phyloP scores from a whole-genome alignment of 208 protist species.

The Trypanosoma mega region DNA sequence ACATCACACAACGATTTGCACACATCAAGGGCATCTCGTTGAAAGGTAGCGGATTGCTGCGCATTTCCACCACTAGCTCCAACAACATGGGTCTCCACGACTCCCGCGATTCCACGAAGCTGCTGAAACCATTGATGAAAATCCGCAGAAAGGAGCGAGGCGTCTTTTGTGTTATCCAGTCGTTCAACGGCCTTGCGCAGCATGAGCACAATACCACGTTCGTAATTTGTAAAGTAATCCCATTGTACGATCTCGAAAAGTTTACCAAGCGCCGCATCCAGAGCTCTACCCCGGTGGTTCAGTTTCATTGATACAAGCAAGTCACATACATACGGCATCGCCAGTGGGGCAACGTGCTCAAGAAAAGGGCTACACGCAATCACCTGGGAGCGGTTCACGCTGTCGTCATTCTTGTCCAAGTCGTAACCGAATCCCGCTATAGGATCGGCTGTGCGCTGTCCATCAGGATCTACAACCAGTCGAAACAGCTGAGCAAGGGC shows the following conservation, averaged over 20 bases:
- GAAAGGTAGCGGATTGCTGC: conserved; percentile 4
- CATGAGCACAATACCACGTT: conserved; percentile 15
- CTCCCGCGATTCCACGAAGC: not conserved
- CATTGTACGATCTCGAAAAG: conserved; percentile 16
- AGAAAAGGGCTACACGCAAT: conserved; percentile 14
- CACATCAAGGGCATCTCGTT: conserved; percentile 3
- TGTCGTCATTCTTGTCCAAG: conserved; percentile 1
- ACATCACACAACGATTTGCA: conserved; percentile 16
- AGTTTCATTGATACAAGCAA: conserved; percentile 18
- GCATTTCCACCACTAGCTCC: not conserved
- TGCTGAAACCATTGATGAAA: conserved; percentile 16
- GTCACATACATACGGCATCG: conserved; percentile 24
- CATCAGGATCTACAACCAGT: conserved; percentile 1
- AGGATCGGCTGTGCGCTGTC: not conserved
- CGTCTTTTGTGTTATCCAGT: not conserved
- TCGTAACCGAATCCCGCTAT: too few relatives aligned
- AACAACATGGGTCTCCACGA: conserved; percentile 7
- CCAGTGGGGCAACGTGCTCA: conserved; percentile 11
- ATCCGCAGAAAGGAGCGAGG: not conserved
- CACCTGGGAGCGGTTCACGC: not conserved
- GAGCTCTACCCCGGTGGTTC: not conserved
- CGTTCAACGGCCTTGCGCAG: not conserved
- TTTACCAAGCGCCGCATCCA: conserved; percentile 2
- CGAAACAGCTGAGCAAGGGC: conserved; percentile 15
- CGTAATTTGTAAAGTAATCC: conserved; percentile 20